A percentile compares a stretch with the other conserved stretches of the same genome.
Conservation (phyloP, 179 eudicot species). For the Corrigiola litoralis region DNA sequence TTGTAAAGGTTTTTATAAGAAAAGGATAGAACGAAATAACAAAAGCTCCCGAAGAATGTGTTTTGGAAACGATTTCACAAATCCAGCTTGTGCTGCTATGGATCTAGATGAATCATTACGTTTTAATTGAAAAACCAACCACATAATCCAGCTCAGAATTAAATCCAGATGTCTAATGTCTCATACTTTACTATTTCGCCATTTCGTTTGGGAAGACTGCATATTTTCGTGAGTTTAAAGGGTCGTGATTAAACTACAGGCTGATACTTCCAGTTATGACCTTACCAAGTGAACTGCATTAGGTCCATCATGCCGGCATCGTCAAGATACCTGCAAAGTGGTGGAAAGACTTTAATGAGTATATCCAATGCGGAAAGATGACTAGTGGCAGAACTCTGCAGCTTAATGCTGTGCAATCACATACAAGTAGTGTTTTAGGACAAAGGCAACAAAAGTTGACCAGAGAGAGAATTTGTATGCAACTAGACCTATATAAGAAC, state of each 20-base stretch:
- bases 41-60: too few relatives aligned
- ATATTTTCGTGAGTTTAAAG: not conserved
- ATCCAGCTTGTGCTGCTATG: too few relatives aligned
- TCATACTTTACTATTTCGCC: too few relatives aligned
- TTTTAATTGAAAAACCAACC: too few relatives aligned
- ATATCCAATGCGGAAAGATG: not conserved
- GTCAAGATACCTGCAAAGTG: slow-evolving; percentile 62
- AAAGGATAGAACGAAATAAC: too few relatives aligned
- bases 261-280: not conserved
- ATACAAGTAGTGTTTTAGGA: not conserved
- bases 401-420: not conserved
- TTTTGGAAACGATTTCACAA: too few relatives aligned
- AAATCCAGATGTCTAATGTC: too few relatives aligned
- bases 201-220: too few relatives aligned
- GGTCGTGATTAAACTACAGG: not conserved
- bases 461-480: not conserved
- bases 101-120: too few relatives aligned
- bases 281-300: slow-evolving; percentile 85
- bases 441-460: not conserved
- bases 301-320: slow-evolving; percentile 94
- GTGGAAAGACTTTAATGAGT: not conserved
- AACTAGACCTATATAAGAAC: not conserved
- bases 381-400: not conserved
- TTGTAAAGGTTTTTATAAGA: too few relatives aligned
- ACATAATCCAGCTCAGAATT: too few relatives aligned